Conservation (phyloP, 805 yeast species). For the Candida pseudofarinosa region DNA sequence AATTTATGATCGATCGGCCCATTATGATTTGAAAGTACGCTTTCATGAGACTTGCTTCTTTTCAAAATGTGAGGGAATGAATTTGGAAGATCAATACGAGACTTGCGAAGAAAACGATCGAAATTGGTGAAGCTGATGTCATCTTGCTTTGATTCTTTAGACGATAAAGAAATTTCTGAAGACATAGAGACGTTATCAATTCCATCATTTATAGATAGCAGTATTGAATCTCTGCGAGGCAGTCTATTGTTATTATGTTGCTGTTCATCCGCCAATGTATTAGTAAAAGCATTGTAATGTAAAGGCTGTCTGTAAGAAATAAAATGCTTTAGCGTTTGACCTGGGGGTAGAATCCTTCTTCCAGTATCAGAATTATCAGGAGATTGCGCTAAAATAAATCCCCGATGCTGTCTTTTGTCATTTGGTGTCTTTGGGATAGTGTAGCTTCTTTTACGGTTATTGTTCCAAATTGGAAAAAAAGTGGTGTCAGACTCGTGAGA, state of each 20-base stretch:
- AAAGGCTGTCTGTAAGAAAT: neutral
- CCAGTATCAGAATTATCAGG: neutral
- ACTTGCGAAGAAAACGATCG: constrained; percentile 28
- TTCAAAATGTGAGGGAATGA: constrained; percentile 25
- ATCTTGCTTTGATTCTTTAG: constrained; percentile 12
- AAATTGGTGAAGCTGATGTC: constrained; percentile 21
- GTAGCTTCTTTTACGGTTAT: neutral
- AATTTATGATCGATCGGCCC: constrained; percentile 16
- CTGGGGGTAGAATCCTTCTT: neutral
- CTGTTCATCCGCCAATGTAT: neutral
- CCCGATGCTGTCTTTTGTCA: neutral
- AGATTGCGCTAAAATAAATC: neutral
- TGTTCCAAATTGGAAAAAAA: neutral
- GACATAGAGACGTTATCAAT: constrained; percentile 16
- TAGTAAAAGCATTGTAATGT: neutral
- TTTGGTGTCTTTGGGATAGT: neutral
- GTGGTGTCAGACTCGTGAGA: neutral
- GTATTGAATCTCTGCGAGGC: neutral
- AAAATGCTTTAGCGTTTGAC: neutral
- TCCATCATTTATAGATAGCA: neutral
- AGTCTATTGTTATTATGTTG: neutral
- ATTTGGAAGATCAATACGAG: constrained; percentile 27
- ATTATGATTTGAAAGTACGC: constrained; percentile 11
- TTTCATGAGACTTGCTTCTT: constrained; percentile 24
- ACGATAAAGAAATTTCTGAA: constrained; percentile 20